phyloP scores from a whole-genome alignment of 345 rosid species.

The Rhodomyrtus tomentosa region DNA sequence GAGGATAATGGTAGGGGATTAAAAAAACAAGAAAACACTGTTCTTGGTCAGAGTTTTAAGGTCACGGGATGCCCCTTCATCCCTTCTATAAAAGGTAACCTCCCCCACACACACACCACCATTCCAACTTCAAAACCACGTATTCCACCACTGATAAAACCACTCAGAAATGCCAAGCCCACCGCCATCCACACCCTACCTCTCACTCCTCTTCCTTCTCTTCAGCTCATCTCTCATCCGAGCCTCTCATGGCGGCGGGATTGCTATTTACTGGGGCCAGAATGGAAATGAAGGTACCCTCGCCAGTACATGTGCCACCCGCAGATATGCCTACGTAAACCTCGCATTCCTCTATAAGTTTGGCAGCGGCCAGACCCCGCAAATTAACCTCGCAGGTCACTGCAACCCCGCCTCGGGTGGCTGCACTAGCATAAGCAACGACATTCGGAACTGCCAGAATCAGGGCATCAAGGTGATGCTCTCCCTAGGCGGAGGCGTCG shows the following conservation, averaged over 20 bases:
- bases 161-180: neutral
- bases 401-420: conserved; percentile 31
- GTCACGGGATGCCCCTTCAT: neutral
- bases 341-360: conserved; percentile 46
- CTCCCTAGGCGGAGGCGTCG: conserved; percentile 40
- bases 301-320: conserved; percentile 33
- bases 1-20: too few species aligned
- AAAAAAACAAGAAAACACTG: neutral
- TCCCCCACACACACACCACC: neutral
- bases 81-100: neutral
- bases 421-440: conserved; percentile 19
- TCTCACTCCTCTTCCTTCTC: conserved; percentile 6
- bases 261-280: conserved; percentile 43
- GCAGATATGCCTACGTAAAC: conserved; percentile 30
- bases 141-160: neutral
- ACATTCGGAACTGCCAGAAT: conserved; percentile 25
- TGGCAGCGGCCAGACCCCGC: conserved; percentile 38
- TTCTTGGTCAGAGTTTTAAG: neutral
- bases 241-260: conserved; percentile 11
- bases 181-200: neutral
- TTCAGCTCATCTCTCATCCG: neutral
- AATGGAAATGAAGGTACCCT: conserved; percentile 50
- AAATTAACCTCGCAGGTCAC: conserved; percentile 49
- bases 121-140: neutral
- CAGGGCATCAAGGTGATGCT: conserved; percentile 45